These are phyloP conservation scores for Saturnispora quitensis DNA, from an alignment of 805 yeast genomes.

Conservation along the genomic window DNA sequence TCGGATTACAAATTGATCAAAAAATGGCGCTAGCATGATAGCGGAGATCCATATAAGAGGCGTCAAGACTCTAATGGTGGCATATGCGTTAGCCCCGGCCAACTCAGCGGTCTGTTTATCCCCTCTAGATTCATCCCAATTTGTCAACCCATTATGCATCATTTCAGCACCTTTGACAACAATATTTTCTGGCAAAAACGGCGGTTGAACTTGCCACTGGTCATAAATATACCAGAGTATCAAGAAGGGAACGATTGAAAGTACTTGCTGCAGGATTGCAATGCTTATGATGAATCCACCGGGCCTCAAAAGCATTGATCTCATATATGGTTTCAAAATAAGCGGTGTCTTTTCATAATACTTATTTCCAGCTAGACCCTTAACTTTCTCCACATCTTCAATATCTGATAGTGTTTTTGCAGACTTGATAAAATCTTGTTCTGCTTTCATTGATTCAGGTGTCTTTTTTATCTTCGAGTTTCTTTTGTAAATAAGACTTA, in stretches of 20 bases:
- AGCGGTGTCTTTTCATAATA: constrained; percentile 25
- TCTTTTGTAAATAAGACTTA: constrained; percentile 18
- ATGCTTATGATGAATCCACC: constrained; percentile 36
- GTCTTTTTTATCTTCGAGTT: constrained; percentile 10
- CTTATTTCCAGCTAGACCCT: constrained; percentile 22
- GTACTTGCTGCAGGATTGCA: constrained; percentile 41
- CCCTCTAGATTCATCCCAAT: constrained; percentile 21
- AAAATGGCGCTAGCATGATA: constrained; percentile 28
- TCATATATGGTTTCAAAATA: constrained; percentile 26
- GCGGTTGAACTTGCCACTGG: constrained; percentile 33
- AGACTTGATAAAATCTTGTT: constrained; percentile 7
- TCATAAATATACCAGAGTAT: constrained; percentile 43
- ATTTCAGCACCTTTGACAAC: constrained; percentile 38
- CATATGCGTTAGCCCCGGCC: constrained; percentile 32
- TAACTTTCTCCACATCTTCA: constrained; percentile 18
- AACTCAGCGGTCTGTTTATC: constrained; percentile 21
- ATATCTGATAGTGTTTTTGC: constrained; percentile 15
- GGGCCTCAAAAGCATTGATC: constrained; percentile 25
- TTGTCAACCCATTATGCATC: constrained; percentile 31
- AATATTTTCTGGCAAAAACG: constrained; percentile 42
- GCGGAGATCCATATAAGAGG: constrained; percentile 24
- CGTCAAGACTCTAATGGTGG: constrained; percentile 23
- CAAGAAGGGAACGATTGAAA: constrained; percentile 45
- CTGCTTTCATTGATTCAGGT: constrained; percentile 13
- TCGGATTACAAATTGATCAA: constrained; percentile 26